These are phyloP conservation scores for Gardenia jasminoides DNA, from an alignment of 257 asterid genomes.

Conservation along the genomic window DNA sequence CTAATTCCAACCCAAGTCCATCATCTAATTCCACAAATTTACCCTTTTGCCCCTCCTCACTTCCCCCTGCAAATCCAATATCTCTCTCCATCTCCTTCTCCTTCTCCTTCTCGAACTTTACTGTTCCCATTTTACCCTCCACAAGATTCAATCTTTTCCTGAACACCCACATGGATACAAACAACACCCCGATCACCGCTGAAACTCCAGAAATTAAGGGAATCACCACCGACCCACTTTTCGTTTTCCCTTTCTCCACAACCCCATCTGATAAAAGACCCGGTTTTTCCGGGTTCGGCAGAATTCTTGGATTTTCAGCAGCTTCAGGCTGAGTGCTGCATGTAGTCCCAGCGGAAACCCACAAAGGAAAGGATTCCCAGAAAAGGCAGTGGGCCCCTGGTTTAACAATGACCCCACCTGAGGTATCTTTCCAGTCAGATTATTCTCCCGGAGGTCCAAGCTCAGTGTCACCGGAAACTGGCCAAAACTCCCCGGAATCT, in stretches of 20 bases:
- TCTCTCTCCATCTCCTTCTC: slow-evolving; percentile 16
- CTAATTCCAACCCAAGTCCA: slow-evolving; percentile 76
- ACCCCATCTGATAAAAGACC: slow-evolving; percentile 39
- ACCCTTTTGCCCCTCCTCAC: slow-evolving; percentile 75
- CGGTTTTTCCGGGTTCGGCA: slow-evolving; percentile 44
- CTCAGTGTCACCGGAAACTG: slow-evolving; percentile 73
- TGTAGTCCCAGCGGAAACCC: slow-evolving; percentile 70
- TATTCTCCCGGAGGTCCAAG: slow-evolving; percentile 67
- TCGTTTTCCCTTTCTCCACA: slow-evolving; percentile 33
- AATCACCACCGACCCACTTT: slow-evolving; percentile 41
- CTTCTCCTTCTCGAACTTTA: slow-evolving; percentile 37
- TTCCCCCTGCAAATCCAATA: slow-evolving; percentile 16
- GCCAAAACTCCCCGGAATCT: slow-evolving; percentile 73
- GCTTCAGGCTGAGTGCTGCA: slow-evolving; percentile 62
- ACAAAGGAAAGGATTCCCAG: slow-evolving; percentile 78
- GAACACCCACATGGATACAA: slow-evolving; percentile 55
- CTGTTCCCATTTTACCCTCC: slow-evolving; percentile 43
- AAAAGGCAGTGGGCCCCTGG: slow-evolving; percentile 97
- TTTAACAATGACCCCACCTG: slow-evolving; percentile 72
- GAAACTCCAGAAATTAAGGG: slow-evolving; percentile 59
- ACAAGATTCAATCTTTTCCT: slow-evolving; percentile 50
- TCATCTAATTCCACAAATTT: slow-evolving; percentile 72
- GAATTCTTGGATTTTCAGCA: slow-evolving; percentile 50
- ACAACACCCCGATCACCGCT: slow-evolving; percentile 51
- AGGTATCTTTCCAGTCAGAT: slow-evolving; percentile 84